These are phyloP conservation scores for Kazachstania taianensis DNA, from an alignment of 805 yeast genomes.

Conservation along the genomic window DNA sequence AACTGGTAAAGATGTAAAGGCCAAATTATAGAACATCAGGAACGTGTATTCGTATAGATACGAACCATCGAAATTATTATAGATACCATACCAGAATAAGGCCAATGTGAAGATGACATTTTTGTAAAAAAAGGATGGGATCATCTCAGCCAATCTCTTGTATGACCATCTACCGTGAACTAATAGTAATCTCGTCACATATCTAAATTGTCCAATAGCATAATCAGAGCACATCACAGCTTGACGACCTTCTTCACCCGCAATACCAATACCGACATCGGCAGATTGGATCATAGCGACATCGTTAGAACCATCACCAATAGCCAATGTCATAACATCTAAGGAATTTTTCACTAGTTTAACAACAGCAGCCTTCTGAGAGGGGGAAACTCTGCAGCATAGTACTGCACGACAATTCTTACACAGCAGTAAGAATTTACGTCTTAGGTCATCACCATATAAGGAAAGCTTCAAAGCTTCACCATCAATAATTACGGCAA, in stretches of 20 bases:
- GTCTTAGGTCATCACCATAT: slow-evolving; percentile 33
- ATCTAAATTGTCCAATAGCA: slow-evolving; percentile 77
- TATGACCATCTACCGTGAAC: slow-evolving; percentile 87
- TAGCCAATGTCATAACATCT: slow-evolving; percentile 76
- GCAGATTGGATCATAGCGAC: slow-evolving; percentile 89
- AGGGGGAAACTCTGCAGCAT: slow-evolving; percentile 83
- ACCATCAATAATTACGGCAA: slow-evolving; percentile 72
- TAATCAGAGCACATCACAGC: slow-evolving; percentile 85
- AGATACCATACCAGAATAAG: slow-evolving; percentile 72
- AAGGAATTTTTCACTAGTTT: slow-evolving; percentile 62
- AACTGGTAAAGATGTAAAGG: slow-evolving; percentile 73
- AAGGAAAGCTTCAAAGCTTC: slow-evolving; percentile 56
- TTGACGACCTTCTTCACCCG: slow-evolving; percentile 86
- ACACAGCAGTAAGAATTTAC: slow-evolving; percentile 60
- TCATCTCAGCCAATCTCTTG: slow-evolving; percentile 72
- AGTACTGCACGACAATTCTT: slow-evolving; percentile 74
- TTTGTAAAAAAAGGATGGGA: slow-evolving; percentile 71
- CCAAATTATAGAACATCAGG: slow-evolving; percentile 72
- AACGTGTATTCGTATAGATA: slow-evolving; percentile 71
- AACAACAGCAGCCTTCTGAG: slow-evolving; percentile 80
- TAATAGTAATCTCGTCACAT: slow-evolving; percentile 50
- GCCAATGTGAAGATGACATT: slow-evolving; percentile 68
- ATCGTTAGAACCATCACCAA: slow-evolving; percentile 85
- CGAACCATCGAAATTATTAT: slow-evolving; percentile 66
- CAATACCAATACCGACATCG: slow-evolving; percentile 80